These are phyloP conservation scores for Pulveroboletus sp. DNA, from an alignment of 768 basidiomycete genomes.

Conservation along the genomic window DNA sequence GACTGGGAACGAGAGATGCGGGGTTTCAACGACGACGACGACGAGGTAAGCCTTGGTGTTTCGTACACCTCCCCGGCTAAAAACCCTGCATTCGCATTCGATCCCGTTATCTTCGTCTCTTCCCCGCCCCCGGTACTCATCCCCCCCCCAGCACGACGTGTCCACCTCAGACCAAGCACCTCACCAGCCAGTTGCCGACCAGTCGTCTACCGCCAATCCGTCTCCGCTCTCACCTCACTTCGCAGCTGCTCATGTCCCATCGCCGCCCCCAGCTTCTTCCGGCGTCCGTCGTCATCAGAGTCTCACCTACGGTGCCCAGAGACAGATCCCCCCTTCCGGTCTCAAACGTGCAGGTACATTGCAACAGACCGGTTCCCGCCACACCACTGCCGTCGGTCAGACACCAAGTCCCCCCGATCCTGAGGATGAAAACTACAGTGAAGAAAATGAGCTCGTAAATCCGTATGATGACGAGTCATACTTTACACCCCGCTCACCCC, in stretches of 20 bases:
- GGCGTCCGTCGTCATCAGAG: constrained; percentile 78
- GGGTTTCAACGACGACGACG: constrained; percentile 49
- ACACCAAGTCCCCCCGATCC: constrained; percentile 47
- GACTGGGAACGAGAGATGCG: constrained; percentile 74
- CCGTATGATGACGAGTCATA: constrained; percentile 51
- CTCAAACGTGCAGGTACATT: constrained; percentile 77
- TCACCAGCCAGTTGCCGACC: constrained; percentile 49
- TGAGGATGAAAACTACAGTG: constrained; percentile 49
- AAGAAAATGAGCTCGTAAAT: constrained; percentile 41
- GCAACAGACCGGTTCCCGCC: constrained; percentile 41
- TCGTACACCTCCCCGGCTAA: neutral
- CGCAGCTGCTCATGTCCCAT: constrained; percentile 47
- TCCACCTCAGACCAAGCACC: constrained; percentile 26
- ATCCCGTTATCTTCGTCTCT: neutral
- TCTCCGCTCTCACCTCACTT: constrained; percentile 68
- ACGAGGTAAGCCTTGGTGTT: constrained; percentile 48
- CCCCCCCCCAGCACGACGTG: constrained; percentile 21
- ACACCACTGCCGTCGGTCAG: constrained; percentile 26
- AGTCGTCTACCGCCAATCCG: constrained; percentile 33
- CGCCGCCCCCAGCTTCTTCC: constrained; percentile 65
- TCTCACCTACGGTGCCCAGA: constrained; percentile 64
- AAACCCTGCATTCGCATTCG: neutral
- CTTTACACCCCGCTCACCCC: constrained; percentile 42
- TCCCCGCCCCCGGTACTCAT: constrained; percentile 8
- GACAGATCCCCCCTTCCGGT: constrained; percentile 45